Conservation (phyloP, 805 yeast species). For the Cyberlindnera maclurae region DNA sequence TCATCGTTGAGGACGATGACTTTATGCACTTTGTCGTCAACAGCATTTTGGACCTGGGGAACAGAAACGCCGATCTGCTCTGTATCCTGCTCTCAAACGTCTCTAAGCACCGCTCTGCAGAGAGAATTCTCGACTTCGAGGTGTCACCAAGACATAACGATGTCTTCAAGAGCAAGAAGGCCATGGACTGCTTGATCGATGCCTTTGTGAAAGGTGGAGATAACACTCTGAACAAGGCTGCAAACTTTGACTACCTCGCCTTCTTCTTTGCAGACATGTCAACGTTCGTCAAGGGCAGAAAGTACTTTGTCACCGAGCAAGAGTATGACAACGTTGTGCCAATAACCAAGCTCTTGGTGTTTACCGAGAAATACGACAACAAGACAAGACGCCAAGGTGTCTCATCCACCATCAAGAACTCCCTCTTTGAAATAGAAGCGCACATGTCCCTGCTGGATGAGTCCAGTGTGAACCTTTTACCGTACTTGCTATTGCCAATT, state of each 20-base stretch:
- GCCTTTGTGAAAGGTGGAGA: constrained; percentile 83
- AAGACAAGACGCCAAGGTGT: constrained; percentile 85
- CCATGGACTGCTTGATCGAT: constrained; percentile 79
- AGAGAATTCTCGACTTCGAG: constrained; percentile 41
- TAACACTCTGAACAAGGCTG: constrained; percentile 60
- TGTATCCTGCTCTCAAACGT: constrained; percentile 80
- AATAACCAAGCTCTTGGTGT: constrained; percentile 70
- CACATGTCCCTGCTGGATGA: constrained; percentile 58
- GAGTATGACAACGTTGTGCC: constrained; percentile 73
- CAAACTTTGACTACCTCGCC: constrained; percentile 75
- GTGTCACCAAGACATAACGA: constrained; percentile 9
- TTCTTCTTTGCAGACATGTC: constrained; percentile 89
- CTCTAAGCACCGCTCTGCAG: constrained; percentile 67
- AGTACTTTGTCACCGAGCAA: constrained; percentile 68
- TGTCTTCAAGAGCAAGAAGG: constrained; percentile 49
- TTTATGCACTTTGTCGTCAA: constrained; percentile 45
- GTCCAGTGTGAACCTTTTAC: constrained; percentile 62
- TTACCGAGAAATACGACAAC: constrained; percentile 74
- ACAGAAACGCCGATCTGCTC: constrained; percentile 71
- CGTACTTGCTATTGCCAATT: constrained; percentile 75
- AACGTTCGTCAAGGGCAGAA: constrained; percentile 65
- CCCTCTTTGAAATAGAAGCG: constrained; percentile 68
- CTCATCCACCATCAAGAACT: constrained; percentile 86
- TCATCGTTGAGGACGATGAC: constrained; percentile 57
- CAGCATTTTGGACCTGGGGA: constrained; percentile 42